A percentile compares a stretch with the other conserved stretches of the same genome.
Conservation (phyloP, 2,329 filamentous ascomycete species). For the Claviceps digitariae region DNA sequence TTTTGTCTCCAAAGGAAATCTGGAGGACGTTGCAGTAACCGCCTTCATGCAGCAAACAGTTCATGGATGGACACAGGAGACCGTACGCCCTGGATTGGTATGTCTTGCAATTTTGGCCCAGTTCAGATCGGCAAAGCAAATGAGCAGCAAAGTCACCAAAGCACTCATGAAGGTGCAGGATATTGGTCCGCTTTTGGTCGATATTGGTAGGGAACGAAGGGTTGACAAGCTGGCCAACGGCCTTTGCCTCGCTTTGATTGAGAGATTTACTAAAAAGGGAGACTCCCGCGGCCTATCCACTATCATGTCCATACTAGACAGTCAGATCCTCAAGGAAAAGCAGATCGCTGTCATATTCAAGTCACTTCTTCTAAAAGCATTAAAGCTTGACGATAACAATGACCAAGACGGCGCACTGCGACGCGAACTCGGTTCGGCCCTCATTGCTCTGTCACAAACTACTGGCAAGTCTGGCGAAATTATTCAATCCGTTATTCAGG, state of each 20-base stretch:
- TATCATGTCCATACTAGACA: conserved; percentile 48
- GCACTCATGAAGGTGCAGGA: conserved; percentile 51
- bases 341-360: conserved; percentile 54
- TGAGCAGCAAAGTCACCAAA: conserved; percentile 58
- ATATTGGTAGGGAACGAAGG: conserved; percentile 50
- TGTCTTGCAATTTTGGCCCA: conserved; percentile 74
- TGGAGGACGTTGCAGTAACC: conserved; percentile 69
- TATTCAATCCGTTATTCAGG: conserved; percentile 53
- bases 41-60: conserved; percentile 84
- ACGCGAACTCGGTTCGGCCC: conserved; percentile 48
- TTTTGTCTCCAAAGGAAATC: conserved; percentile 65
- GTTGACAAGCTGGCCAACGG: conserved; percentile 61
- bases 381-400: conserved; percentile 40
- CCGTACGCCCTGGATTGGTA: conserved; percentile 57
- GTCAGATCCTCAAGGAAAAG: conserved; percentile 45
- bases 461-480: conserved; percentile 44
- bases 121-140: conserved; percentile 54
- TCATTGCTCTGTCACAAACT: conserved; percentile 53
- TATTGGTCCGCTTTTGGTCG: conserved; percentile 43
- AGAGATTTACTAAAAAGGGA: conserved; percentile 46
- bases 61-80: conserved; percentile 61
- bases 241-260: conserved; percentile 51
- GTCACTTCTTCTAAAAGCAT: conserved; percentile 45
- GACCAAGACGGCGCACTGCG: conserved; percentile 43
- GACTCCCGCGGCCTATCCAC: conserved; percentile 42